A percentile compares a stretch with the other conserved stretches of the same genome.
Evolutionary conservation across 805 yeast genomes (phyloP).

Genomic region (Saturnispora galanensis): DNA sequence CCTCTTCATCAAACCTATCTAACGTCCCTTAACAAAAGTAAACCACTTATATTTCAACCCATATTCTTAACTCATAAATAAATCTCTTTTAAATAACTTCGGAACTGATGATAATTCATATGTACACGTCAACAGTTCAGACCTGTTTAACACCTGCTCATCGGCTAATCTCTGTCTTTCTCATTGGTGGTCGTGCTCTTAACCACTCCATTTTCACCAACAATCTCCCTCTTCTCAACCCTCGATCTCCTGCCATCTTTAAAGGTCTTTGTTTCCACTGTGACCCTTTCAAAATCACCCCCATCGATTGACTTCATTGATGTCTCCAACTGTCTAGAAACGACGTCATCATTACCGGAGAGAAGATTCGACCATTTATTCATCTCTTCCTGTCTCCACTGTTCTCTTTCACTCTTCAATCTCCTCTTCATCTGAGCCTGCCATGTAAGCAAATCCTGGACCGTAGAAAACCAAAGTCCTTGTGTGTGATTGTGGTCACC

Average conservation of each 20-base stretch:
- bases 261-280: slow-evolving; percentile 3
- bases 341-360: slow-evolving; percentile 11
- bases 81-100: too few species aligned
- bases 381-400: slow-evolving; percentile 18
- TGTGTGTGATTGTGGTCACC: slow-evolving; percentile 30
- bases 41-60: too few species aligned
- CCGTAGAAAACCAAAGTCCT: slow-evolving; percentile 57
- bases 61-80: too few species aligned
- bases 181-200: not conserved
- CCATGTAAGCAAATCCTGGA: slow-evolving; percentile 61
- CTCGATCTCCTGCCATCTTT: slow-evolving; percentile 8
- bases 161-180: too few species aligned
- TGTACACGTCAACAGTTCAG: too few species aligned
- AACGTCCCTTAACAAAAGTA: too few species aligned
- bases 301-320: slow-evolving; percentile 30
- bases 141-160: too few species aligned
- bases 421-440: slow-evolving; percentile 41
- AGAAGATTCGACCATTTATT: slow-evolving; percentile 18
- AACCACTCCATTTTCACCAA: slow-evolving; percentile 10
- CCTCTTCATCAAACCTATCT: too few species aligned
- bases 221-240: slow-evolving; percentile 8
- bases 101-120: too few species aligned
- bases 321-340: slow-evolving; percentile 32
- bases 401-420: slow-evolving; percentile 30
- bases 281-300: slow-evolving; percentile 33